phyloP scores from a whole-genome alignment of 2,329 filamentous ascomycete species.

The Trichoderma citrinoviride region DNA sequence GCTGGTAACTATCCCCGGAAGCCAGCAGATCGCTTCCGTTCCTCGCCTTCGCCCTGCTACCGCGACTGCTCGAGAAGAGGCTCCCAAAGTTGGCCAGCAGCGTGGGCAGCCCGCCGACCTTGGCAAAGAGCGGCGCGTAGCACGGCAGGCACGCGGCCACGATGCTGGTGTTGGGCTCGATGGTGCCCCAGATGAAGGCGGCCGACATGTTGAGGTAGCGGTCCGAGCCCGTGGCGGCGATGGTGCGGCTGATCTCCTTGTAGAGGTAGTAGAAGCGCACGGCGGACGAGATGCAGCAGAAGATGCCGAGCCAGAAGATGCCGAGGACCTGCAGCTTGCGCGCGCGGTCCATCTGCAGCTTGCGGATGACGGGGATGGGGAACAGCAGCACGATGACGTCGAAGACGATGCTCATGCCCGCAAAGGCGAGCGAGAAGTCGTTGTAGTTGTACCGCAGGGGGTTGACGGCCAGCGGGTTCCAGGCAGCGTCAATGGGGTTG shows the following conservation, averaged over 20 bases:
- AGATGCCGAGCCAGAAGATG: constrained; percentile 5
- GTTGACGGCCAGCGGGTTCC: background rate
- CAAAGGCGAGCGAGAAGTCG: background rate
- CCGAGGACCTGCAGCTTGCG: background rate
- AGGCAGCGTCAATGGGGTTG: background rate
- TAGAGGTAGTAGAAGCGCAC: background rate
- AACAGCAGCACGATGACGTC: background rate
- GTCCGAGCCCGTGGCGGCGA: background rate
- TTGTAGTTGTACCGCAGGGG: background rate
- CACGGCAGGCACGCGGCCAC: background rate
- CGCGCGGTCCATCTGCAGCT: background rate
- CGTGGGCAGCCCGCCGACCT: background rate
- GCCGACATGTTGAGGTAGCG: background rate
- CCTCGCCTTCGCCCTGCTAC: background rate
- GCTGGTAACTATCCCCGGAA: background rate
- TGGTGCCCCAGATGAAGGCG: background rate
- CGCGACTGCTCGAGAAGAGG: background rate
- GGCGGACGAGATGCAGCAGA: background rate
- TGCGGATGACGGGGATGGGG: background rate
- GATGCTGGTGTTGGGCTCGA: constrained; percentile 1
- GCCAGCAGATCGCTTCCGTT: background rate
- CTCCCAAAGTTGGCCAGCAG: background rate
- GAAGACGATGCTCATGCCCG: background rate
- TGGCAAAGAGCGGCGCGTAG: background rate
- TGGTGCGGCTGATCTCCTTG: background rate